These are phyloP conservation scores for Cladosporium sp. DNA, from an alignment of 2,329 filamentous ascomycete species.

Conservation along the genomic window DNA sequence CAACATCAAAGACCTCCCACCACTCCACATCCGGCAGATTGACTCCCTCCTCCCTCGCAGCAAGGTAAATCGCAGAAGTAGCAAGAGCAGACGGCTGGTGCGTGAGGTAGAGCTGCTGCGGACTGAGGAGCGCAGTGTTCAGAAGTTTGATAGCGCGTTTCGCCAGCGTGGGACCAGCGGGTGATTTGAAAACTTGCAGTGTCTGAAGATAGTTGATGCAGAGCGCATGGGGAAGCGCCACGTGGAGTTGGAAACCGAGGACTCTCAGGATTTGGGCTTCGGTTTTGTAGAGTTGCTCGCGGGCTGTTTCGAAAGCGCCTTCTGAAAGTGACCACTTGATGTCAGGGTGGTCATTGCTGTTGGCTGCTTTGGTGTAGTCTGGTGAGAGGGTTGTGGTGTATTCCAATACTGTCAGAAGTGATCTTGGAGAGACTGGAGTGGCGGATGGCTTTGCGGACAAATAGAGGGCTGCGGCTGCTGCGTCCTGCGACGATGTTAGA, in stretches of 20 bases:
- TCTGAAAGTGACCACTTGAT: constrained; percentile 61
- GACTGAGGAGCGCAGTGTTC: constrained; percentile 81
- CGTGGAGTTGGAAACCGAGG: constrained; percentile 78
- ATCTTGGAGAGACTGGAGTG: constrained; percentile 69
- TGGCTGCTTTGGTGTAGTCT: constrained; percentile 46
- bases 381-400: constrained; percentile 68
- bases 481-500: constrained; percentile 53
- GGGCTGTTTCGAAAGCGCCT: constrained; percentile 62
- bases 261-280: constrained; percentile 74
- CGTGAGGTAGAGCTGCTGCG: constrained; percentile 85
- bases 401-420: constrained; percentile 77
- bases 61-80: constrained; percentile 85
- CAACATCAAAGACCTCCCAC: constrained; percentile 98
- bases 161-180: constrained; percentile 51
- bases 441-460: constrained; percentile 79
- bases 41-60: constrained; percentile 69
- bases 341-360: not conserved
- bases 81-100: constrained; percentile 85
- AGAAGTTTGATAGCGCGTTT: constrained; percentile 68
- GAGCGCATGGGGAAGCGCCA: constrained; percentile 79
- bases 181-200: constrained; percentile 60
- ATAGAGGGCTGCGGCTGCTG: constrained; percentile 78
- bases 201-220: constrained; percentile 91
- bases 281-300: constrained; percentile 62
- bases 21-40: constrained; percentile 81